These are phyloP conservation scores for Cyberlindnera xylosilytica DNA, from an alignment of 805 yeast genomes.

Conservation along the genomic window DNA sequence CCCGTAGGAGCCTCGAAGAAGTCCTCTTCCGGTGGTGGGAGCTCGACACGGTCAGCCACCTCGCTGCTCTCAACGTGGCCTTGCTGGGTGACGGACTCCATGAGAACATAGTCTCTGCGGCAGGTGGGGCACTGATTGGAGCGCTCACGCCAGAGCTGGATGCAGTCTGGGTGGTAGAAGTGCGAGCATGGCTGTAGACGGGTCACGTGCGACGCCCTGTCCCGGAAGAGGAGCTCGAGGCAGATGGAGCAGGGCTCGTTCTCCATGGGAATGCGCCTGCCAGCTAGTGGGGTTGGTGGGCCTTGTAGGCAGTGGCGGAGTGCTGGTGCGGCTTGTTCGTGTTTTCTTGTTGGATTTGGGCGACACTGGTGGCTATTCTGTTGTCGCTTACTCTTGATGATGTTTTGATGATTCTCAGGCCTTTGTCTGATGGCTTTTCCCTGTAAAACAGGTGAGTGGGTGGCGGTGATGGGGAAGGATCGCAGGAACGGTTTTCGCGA, in stretches of 20 bases:
- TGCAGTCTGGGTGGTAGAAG: slow-evolving; percentile 54
- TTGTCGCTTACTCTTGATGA: no score
- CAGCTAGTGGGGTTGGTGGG: neutral
- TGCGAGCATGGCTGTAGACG: slow-evolving; percentile 49
- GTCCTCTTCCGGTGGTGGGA: slow-evolving; percentile 12
- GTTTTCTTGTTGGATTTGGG: no score
- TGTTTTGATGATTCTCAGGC: no score
- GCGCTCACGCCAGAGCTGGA: slow-evolving; percentile 52
- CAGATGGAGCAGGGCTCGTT: slow-evolving; percentile 57
- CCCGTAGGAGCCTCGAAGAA: slow-evolving; percentile 17
- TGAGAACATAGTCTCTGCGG: slow-evolving; percentile 41
- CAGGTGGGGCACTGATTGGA: slow-evolving; percentile 65
- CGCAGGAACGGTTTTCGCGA: no score
- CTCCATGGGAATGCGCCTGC: slow-evolving; percentile 5
- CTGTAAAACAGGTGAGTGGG: no score
- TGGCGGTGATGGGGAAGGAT: no score
- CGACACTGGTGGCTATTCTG: no score
- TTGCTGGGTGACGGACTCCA: slow-evolving; percentile 31
- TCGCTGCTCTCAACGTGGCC: slow-evolving; percentile 14
- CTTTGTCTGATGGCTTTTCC: no score
- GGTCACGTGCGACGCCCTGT: slow-evolving; percentile 21
- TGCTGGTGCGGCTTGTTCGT: no score
- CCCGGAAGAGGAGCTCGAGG: slow-evolving; percentile 37
- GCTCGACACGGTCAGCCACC: slow-evolving; percentile 15
- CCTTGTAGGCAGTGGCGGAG: no score